phyloP scores from a whole-genome alignment of 1,139 yeast genomes.

The Blastobotrys buckinghamii region DNA sequence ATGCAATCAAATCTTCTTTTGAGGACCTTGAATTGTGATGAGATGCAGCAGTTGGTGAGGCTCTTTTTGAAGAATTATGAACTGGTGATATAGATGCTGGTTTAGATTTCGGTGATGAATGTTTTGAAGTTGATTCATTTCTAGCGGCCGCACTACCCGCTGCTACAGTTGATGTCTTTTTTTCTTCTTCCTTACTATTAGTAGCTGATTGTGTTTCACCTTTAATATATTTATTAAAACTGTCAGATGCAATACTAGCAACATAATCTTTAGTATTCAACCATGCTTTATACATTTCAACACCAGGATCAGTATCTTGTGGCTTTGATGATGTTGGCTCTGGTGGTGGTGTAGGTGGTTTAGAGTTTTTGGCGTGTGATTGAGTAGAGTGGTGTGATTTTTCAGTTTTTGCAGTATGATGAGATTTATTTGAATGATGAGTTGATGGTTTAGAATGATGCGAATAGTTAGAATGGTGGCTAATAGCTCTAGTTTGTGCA shows the following conservation, averaged over 20 bases:
- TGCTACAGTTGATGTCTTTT: not conserved
- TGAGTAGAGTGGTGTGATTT: not conserved
- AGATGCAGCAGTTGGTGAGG: not conserved
- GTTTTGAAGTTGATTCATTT: not conserved
- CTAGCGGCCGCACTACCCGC: not conserved
- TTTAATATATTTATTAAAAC: not conserved
- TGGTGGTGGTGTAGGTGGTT: constrained; percentile 8
- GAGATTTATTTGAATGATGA: not conserved
- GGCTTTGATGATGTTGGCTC: not conserved
- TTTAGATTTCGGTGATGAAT: not conserved
- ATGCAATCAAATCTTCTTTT: not conserved
- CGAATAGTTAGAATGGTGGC: not conserved
- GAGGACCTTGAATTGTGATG: too few relatives aligned
- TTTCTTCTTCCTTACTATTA: not conserved
- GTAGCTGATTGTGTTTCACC: not conserved
- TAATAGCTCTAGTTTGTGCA: not conserved
- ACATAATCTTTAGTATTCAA: constrained; percentile 12
- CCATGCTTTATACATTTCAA: constrained; percentile 14
- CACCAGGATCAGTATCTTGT: not conserved
- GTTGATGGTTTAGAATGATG: not conserved
- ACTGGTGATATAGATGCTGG: not conserved
- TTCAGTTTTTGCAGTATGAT: not conserved
- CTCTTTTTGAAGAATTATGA: not conserved
- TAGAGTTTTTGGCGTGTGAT: not conserved
- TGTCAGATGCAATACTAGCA: constrained; percentile 4